Evolutionary conservation across 2,329 filamentous ascomycete species (phyloP).

Genomic region (Penicillium sp.): DNA sequence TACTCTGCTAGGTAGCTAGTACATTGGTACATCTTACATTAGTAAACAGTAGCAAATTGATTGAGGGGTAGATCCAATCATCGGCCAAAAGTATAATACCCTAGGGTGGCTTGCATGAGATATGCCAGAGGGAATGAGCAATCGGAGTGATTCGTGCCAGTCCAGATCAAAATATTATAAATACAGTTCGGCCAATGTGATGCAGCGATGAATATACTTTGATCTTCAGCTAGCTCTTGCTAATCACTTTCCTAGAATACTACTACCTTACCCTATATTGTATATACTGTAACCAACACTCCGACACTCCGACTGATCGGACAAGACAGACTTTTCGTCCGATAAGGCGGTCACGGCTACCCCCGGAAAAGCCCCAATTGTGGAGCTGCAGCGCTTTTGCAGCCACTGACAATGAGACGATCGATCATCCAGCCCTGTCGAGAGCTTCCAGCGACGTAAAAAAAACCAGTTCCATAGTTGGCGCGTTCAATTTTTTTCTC

Average conservation of each 20-base stretch:
- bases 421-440: constrained; percentile 20
- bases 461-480: constrained; percentile 25
- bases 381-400: constrained; percentile 20
- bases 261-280: background rate
- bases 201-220: too few species aligned
- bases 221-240: too few species aligned
- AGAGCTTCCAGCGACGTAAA: constrained; percentile 32
- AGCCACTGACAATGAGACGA: constrained; percentile 21
- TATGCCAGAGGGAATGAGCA: too few species aligned
- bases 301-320: constrained; percentile 29
- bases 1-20: too few species aligned
- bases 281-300: constrained; percentile 20
- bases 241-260: too few species aligned
- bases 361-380: constrained; percentile 13
- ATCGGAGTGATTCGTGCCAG: too few species aligned
- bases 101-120: too few species aligned
- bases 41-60: too few species aligned
- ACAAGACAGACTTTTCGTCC: constrained; percentile 19
- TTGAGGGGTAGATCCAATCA: too few species aligned
- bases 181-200: background rate
- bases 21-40: too few species aligned
- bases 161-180: background rate
- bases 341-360: constrained; percentile 14
- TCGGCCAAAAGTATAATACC: too few species aligned
- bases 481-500: background rate